A percentile compares a stretch with the other conserved stretches of the same genome.
Conservation (phyloP, 495 filamentous ascomycete genomes). For the Trichocladium uniseriatum region DNA sequence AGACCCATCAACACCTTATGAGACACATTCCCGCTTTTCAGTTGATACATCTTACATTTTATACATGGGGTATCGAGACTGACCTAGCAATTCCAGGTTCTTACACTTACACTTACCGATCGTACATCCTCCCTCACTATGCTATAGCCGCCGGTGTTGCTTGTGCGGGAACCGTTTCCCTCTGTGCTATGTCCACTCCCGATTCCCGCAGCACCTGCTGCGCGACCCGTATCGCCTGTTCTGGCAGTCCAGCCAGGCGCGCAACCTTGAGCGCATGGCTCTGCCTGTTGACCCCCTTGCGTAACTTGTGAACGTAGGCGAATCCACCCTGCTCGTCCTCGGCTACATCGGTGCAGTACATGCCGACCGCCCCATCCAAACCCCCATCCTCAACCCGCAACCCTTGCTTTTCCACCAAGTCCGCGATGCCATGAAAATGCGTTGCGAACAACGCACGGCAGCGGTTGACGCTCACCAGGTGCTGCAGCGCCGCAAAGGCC, state of each 20-base stretch:
- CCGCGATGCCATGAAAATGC: constrained; percentile 80
- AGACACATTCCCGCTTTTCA: not conserved
- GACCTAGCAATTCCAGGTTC: constrained; percentile 9
- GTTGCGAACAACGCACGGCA: constrained; percentile 86
- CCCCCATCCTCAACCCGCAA: constrained; percentile 33
- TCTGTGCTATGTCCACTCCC: constrained; percentile 3
- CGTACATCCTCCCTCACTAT: no score
- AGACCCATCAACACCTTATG: constrained; percentile 27
- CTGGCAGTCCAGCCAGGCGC: constrained; percentile 67
- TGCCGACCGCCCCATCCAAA: constrained; percentile 50
- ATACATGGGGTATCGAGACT: constrained; percentile 25
- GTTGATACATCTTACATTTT: constrained; percentile 5
- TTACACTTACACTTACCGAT: not conserved
- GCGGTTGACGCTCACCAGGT: constrained; percentile 64
- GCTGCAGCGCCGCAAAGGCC: constrained; percentile 77
- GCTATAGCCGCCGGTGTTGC: not conserved
- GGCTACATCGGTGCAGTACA: constrained; percentile 84
- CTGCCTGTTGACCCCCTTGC: constrained; percentile 71
- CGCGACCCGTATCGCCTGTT: constrained; percentile 50
- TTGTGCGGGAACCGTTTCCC: not conserved
- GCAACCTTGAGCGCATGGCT: constrained; percentile 93
- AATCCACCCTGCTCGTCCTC: constrained; percentile 59
- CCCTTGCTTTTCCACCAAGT: constrained; percentile 45
- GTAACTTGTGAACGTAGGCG: constrained; percentile 75
- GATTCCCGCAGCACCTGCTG: constrained; percentile 29